Percentiles rank a stretch among this genome's conserved stretches.
These are phyloP conservation scores for Cystobasidium slooffiae DNA, from an alignment of 1,284 basidiomycete species.

Conservation along the genomic window DNA sequence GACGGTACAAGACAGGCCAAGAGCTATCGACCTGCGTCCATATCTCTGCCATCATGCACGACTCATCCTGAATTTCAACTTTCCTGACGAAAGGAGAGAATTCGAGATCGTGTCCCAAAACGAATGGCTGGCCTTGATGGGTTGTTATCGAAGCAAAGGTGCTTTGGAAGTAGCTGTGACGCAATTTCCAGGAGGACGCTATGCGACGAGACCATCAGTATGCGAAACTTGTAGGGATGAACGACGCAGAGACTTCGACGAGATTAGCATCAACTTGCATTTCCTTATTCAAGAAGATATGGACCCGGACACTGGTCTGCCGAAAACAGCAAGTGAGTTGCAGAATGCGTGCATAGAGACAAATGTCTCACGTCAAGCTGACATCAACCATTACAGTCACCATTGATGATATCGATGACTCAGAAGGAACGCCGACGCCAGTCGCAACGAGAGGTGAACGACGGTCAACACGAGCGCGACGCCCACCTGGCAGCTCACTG, in stretches of 20 bases:
- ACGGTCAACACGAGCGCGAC: slow-evolving; percentile 22
- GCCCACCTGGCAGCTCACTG: slow-evolving; percentile 11
- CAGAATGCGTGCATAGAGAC: background rate
- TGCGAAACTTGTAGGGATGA: background rate
- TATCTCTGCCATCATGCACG: slow-evolving; percentile 71
- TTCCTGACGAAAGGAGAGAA: slow-evolving; percentile 62
- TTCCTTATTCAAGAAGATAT: slow-evolving; percentile 34
- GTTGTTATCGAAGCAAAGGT: slow-evolving; percentile 59
- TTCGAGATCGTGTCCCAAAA: slow-evolving; percentile 64
- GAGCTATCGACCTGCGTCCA: slow-evolving; percentile 65
- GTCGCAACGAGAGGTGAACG: slow-evolving; percentile 3
- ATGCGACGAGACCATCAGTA: background rate
- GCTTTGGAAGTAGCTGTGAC: background rate
- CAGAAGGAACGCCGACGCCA: background rate
- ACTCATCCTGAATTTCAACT: slow-evolving; percentile 70
- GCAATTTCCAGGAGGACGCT: background rate
- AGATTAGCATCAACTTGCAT: slow-evolving; percentile 17
- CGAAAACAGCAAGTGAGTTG: background rate
- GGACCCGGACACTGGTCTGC: slow-evolving; percentile 43
- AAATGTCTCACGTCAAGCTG: background rate
- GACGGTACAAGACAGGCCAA: slow-evolving; percentile 60
- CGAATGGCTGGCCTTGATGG: slow-evolving; percentile 68
- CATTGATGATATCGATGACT: background rate
- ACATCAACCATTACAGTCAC: background rate
- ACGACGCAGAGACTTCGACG: background rate